phyloP scores from a whole-genome alignment of 108 stramenopile genomes.

The Pseudonitzschia multiseries region DNA sequence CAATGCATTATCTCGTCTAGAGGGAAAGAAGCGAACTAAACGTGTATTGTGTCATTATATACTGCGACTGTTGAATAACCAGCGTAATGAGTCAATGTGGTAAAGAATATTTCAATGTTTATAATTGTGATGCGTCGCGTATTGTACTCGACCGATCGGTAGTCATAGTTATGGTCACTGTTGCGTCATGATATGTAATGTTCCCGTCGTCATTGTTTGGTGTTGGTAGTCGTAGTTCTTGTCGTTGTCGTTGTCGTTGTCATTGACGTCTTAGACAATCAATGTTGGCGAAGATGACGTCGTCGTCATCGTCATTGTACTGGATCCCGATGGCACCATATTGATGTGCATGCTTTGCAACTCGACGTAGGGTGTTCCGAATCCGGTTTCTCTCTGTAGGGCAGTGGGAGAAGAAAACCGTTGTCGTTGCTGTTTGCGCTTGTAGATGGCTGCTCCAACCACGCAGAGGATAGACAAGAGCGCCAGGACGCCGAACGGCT shows the following conservation, averaged over 20 bases:
- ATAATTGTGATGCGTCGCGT: too few species aligned
- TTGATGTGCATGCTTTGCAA: not conserved
- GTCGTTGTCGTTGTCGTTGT: not conserved
- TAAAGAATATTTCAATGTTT: too few species aligned
- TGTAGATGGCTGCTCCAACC: not conserved
- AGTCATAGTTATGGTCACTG: too few species aligned
- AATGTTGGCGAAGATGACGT: not conserved
- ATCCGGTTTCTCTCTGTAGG: not conserved
- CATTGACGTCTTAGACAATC: not conserved
- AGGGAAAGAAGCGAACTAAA: too few species aligned
- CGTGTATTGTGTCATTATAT: too few species aligned
- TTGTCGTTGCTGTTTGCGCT: not conserved
- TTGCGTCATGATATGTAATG: too few species aligned
- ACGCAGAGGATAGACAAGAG: not conserved
- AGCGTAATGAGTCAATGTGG: too few species aligned
- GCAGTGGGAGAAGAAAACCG: not conserved
- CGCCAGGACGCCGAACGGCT: not conserved
- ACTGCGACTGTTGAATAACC: too few species aligned
- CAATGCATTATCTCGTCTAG: too few species aligned
- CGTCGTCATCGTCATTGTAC: not conserved
- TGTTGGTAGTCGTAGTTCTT: too few species aligned
- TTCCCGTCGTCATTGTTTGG: too few species aligned
- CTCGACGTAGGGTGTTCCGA: not conserved
- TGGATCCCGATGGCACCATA: not conserved
- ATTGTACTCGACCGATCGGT: too few species aligned